These are phyloP conservation scores for Fusarium circinatum DNA, from an alignment of 2,329 filamentous ascomycete species.

Conservation along the genomic window DNA sequence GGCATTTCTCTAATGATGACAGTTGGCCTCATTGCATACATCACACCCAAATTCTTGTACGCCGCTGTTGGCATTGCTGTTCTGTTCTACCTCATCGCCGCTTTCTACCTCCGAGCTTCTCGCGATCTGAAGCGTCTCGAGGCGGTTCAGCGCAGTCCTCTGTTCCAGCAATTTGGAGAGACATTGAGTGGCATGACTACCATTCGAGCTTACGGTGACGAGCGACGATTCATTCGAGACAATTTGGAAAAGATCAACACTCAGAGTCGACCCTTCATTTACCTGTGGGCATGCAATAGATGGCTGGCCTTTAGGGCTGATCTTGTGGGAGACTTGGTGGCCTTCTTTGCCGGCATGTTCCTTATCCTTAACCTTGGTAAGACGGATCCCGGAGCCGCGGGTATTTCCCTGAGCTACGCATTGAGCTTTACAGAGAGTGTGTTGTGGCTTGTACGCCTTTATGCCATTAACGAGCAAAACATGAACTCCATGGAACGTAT, in stretches of 20 bases:
- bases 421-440: slow-evolving; percentile 98
- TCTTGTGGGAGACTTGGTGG: slow-evolving; percentile 86
- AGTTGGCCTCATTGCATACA: slow-evolving; percentile 83
- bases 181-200: slow-evolving; percentile 95
- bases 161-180: slow-evolving; percentile 98
- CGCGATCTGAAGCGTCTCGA: slow-evolving; percentile 95
- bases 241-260: slow-evolving; percentile 90
- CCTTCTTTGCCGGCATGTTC: slow-evolving; percentile 93
- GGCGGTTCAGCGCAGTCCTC: slow-evolving; percentile 90
- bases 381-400: slow-evolving; percentile 90
- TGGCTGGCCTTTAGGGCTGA: slow-evolving; percentile 96
- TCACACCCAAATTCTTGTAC: slow-evolving; percentile 91
- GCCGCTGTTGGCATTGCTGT: slow-evolving; percentile 85
- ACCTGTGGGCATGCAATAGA: slow-evolving; percentile 94
- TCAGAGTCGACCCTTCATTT: slow-evolving; percentile 93
- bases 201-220: slow-evolving; percentile 95
- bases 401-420: slow-evolving; percentile 93
- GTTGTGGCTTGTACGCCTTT: slow-evolving; percentile 93
- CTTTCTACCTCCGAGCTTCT: slow-evolving; percentile 92
- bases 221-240: slow-evolving; percentile 91
- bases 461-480: slow-evolving; percentile 96
- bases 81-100: slow-evolving; percentile 84
- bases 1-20: slow-evolving; percentile 80
- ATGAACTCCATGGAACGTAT: slow-evolving; percentile 99
- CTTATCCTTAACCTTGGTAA: slow-evolving; percentile 84